Evolutionary conservation across 176 grass and related monocot species (phyloP).

Genomic region (Rhipidocladum racemiflorum): DNA sequence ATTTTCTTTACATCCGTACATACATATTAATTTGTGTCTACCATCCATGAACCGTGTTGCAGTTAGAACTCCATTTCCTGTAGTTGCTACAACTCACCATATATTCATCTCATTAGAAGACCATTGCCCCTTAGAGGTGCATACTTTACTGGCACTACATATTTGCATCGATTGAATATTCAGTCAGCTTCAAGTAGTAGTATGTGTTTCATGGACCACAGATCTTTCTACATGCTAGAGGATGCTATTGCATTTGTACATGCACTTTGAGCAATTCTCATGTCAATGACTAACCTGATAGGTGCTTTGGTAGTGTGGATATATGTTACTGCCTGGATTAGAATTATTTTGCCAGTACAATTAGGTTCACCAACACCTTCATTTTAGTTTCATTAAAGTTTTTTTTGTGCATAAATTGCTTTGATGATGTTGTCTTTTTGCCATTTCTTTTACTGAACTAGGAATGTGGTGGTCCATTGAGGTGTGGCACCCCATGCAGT

Average conservation of each 20-base stretch:
- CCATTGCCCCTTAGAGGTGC: not conserved
- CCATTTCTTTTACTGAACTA: constrained; percentile 37
- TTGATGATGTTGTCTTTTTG: not conserved
- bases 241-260: constrained; percentile 1
- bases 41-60: not conserved
- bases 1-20: not conserved
- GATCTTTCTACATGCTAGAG: not conserved
- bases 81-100: not conserved
- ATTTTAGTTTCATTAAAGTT: not conserved
- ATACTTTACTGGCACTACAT: not conserved
- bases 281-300: not conserved
- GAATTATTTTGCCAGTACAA: not conserved
- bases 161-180: constrained; percentile 9
- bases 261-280: not conserved
- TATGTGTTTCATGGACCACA: not conserved
- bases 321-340: not conserved
- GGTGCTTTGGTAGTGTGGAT: not conserved
- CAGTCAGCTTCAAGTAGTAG: not conserved
- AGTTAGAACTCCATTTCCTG: not conserved
- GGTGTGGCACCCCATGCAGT: constrained; percentile 74
- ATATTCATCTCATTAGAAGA: not conserved
- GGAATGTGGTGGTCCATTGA: constrained; percentile 76
- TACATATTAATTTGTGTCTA: not conserved
- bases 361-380: constrained; percentile 2
- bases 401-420: not conserved